Evolutionary conservation across 306 rosid species (phyloP).

Genomic region (Glycine soja): DNA sequence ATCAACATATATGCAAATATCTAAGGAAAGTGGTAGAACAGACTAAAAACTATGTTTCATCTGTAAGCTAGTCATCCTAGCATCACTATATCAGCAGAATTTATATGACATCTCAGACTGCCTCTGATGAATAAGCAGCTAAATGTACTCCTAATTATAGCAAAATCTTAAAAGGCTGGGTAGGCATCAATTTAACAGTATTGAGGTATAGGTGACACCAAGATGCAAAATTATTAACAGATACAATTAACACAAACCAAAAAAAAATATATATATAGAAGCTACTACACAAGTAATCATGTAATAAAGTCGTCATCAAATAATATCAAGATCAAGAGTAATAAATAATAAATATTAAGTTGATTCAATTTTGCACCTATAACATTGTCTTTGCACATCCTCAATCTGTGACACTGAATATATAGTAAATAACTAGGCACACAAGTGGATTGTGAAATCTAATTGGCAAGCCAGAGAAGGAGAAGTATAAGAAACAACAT

Average conservation of each 20-base stretch:
- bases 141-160: constrained; percentile 14
- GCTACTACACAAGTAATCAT: constrained; percentile 5
- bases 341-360: neutral
- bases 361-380: neutral
- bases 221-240: constrained; percentile 9
- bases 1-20: constrained; percentile 12
- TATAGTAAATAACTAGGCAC: neutral
- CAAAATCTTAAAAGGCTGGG: neutral
- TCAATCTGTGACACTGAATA: neutral
- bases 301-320: constrained; percentile 5
- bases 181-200: too few relatives aligned
- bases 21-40: constrained; percentile 10
- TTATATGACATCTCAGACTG: constrained; percentile 20
- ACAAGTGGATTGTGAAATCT: constrained; percentile 15
- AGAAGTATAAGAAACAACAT: constrained; percentile 4
- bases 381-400: constrained; percentile 16
- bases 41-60: constrained; percentile 17
- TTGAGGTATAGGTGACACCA: neutral
- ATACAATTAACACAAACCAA: neutral
- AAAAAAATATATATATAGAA: constrained; percentile 23
- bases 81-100: neutral
- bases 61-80: constrained; percentile 5
- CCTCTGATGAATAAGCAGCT: neutral
- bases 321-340: constrained; percentile 39
- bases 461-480: neutral